phyloP scores from a whole-genome alignment of 1,284 basidiomycete species.

The Pseudozyma flocculosa region DNA sequence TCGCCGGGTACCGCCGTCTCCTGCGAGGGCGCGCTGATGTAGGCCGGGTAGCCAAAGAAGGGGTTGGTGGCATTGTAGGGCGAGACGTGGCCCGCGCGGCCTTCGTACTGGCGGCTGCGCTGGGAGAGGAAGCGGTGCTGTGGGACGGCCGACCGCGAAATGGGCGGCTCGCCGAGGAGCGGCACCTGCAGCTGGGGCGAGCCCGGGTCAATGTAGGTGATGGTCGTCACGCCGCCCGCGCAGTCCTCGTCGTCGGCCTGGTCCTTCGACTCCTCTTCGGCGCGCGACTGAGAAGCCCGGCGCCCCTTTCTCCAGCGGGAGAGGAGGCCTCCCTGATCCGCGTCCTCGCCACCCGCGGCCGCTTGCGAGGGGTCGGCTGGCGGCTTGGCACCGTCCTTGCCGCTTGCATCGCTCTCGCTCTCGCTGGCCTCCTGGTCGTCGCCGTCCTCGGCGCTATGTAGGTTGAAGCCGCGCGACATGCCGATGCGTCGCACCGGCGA shows the following conservation, averaged over 20 bases:
- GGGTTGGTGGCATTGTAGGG: constrained; percentile 66
- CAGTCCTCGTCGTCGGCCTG: background rate
- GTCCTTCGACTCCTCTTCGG: constrained; percentile 1
- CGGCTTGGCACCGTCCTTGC: constrained; percentile 38
- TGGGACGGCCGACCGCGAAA: constrained; percentile 12
- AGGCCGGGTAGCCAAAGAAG: constrained; percentile 77
- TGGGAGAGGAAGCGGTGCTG: constrained; percentile 41
- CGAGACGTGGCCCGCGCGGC: constrained; percentile 46
- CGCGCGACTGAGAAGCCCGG: constrained; percentile 16
- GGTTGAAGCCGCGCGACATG: constrained; percentile 20
- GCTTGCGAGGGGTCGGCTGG: background rate
- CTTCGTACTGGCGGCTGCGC: constrained; percentile 37
- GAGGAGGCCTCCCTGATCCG: constrained; percentile 3
- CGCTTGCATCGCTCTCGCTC: constrained; percentile 33
- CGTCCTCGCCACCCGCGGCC: too few species aligned
- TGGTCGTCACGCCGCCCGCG: constrained; percentile 6
- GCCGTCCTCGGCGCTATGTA: constrained; percentile 23
- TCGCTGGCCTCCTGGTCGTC: constrained; percentile 17
- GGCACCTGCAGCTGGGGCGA: constrained; percentile 37
- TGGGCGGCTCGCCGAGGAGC: constrained; percentile 32
- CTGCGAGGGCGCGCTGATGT: constrained; percentile 12
- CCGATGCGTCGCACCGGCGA: constrained; percentile 18
- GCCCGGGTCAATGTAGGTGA: constrained; percentile 30
- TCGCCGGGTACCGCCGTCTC: background rate
- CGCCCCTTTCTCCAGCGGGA: constrained; percentile 7